A percentile compares a stretch with the other conserved stretches of the same genome.
Conservation (phyloP, 129 eudicot genomes). For the Helianthus annuus region HanXRQr2.0-SUNRISE NC_035437.2:17743442-17743941, state of each 20-base stretch:
- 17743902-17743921: constrained; percentile 40
- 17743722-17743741: constrained; percentile 2
- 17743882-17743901: constrained; percentile 18
- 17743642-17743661: constrained; percentile 26
- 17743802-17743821: constrained; percentile 25
- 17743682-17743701: constrained; percentile 5
- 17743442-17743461: background rate
- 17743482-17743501: background rate
- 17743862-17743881: constrained; percentile 28
- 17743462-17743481: constrained; percentile 6
- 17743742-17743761: constrained; percentile 22
- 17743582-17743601: background rate
- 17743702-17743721: constrained; percentile 18
- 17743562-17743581: constrained; percentile 7
- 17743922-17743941: constrained; percentile 24
- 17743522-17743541: constrained; percentile 7
- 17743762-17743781: constrained; percentile 26
- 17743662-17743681: background rate
- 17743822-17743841: constrained; percentile 30
- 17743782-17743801: constrained; percentile 33
- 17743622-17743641: background rate
- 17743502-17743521: background rate
- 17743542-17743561: constrained; percentile 5
- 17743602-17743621: background rate
- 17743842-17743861: constrained; percentile 10